Evolutionary conservation across 1,284 basidiomycete genomes (phyloP), one percentile per base, ranked within the genome.

Genomic region (Amylostereum chailletii): DNA sequence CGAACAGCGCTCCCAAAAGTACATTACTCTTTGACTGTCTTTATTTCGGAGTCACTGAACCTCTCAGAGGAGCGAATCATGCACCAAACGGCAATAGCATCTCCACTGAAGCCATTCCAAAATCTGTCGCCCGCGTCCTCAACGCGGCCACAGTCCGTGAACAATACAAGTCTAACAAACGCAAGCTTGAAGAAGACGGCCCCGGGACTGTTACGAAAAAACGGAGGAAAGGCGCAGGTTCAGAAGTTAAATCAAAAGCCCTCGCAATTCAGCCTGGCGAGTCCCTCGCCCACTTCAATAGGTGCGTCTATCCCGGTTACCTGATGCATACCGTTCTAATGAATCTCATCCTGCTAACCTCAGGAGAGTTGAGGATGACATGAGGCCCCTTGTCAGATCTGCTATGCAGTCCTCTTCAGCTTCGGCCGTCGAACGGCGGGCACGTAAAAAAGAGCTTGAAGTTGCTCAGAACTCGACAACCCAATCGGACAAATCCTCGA

Each of bases 231-330:
- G 39, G 11, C 5, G 5, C n/a, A 27, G 39, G 6, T 5, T 8
- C 36, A 10, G 42, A 30, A 31, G 42, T 30, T 30, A 44, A 36
- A 32, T 40, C 48, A 33, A 51, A 53, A 5, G 55, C 58, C 10
- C 60, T 83, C 40, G 68, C 61, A 46, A 86, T 87, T 37, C 69
- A 73, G 53, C 76, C 79, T 1, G 79, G 82, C 41, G 86, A 89
- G 64, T 80, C 84, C 1, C 71, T 88, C 47, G 71, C 75, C 45
- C 81, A 87, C 66, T 89, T 87, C 62, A 84, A 86, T 60, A 71
- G 77, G 86, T 85, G 57, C 50, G 78, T 67, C 7, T 41, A 51
- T 9, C 39, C 19, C 46, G n/a, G n/a, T 46, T 46, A 37, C 3
- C 43, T 1, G 26, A 31, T 46, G 19, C 32, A 10, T 31, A 11